A percentile compares a stretch with the other conserved stretches of the same genome.
Evolutionary conservation across 2,329 filamentous ascomycete genomes (phyloP).

Genomic region (Arthrobotrys iridis): DNA sequence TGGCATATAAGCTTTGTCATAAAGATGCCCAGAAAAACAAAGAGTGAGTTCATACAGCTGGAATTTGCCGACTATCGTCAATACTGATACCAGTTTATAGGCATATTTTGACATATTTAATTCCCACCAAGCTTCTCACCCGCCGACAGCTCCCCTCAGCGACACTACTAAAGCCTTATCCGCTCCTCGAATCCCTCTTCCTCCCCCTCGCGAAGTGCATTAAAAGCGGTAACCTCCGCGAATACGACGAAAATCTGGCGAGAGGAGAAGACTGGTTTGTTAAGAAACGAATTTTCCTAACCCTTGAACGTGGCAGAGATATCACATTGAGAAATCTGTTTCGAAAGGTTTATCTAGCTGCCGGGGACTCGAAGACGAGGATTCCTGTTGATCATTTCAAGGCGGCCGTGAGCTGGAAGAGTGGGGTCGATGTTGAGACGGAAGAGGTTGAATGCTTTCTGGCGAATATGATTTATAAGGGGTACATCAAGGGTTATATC

Average conservation of each 20-base stretch:
- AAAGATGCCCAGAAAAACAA: slow-evolving; percentile 77
- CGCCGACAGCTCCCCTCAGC: slow-evolving; percentile 82
- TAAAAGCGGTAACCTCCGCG: slow-evolving; percentile 80
- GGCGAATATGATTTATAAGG: slow-evolving; percentile 99
- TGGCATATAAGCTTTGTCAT: slow-evolving; percentile 85
- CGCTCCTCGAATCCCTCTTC: slow-evolving; percentile 80
- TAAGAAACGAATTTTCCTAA: slow-evolving; percentile 90
- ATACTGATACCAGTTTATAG: slow-evolving; percentile 63
- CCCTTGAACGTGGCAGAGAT: slow-evolving; percentile 89
- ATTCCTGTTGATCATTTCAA: slow-evolving; percentile 85
- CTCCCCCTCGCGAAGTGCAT: slow-evolving; percentile 81
- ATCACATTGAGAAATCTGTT: slow-evolving; percentile 91
- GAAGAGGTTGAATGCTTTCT: slow-evolving; percentile 96
- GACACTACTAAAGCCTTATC: slow-evolving; percentile 76
- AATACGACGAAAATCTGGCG: slow-evolving; percentile 83
- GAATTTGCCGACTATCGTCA: not conserved
- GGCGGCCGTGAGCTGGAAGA: slow-evolving; percentile 74
- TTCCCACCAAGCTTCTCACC: slow-evolving; percentile 90
- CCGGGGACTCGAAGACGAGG: slow-evolving; percentile 78
- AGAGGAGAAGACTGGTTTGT: slow-evolving; percentile 92
- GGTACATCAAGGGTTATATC: slow-evolving; percentile 98
- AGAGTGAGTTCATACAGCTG: slow-evolving; percentile 69
- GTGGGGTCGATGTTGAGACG: slow-evolving; percentile 68
- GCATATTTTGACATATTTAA: slow-evolving; percentile 91
- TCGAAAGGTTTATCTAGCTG: slow-evolving; percentile 82